Evolutionary conservation across 176 grass and related monocot species (phyloP).

Genomic region (Lolium multiflorum): DNA sequence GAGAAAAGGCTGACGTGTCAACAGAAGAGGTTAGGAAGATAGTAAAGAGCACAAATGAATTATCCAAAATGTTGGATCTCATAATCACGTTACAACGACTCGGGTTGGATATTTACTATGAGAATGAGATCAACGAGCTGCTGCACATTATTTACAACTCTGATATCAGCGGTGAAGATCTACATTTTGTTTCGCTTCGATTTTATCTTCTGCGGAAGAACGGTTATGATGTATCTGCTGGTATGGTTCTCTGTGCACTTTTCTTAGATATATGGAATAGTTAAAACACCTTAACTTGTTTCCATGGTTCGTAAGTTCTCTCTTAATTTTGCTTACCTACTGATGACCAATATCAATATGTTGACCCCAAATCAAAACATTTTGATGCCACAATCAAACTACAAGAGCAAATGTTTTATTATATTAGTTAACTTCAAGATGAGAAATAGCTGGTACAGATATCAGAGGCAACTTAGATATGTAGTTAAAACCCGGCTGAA

Average conservation of each 20-base stretch:
- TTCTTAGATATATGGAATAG: background rate
- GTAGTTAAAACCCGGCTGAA: background rate
- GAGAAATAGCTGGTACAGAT: background rate
- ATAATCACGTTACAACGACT: constrained; percentile 42
- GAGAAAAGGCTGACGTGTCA: background rate
- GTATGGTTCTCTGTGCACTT: background rate
- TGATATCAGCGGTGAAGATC: constrained; percentile 9
- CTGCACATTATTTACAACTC: constrained; percentile 8
- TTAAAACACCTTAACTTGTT: background rate
- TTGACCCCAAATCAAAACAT: background rate
- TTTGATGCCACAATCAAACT: background rate
- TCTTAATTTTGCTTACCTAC: background rate
- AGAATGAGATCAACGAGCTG: constrained; percentile 33
- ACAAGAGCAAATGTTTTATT: background rate
- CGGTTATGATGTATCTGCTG: constrained; percentile 41
- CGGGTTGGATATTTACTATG: constrained; percentile 43
- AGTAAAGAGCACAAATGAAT: background rate
- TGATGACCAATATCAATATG: no score
- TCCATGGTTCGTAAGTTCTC: background rate
- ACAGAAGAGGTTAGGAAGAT: constrained; percentile 38
- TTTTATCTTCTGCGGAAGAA: constrained; percentile 52
- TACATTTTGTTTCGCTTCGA: constrained; percentile 39
- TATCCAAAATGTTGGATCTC: constrained; percentile 32
- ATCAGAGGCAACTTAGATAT: background rate
- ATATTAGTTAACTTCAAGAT: background rate